A percentile compares a stretch with the other conserved stretches of the same genome.
phyloP scores from a whole-genome alignment of 129 eudicot species.

The Pittosporum tobira region DNA sequence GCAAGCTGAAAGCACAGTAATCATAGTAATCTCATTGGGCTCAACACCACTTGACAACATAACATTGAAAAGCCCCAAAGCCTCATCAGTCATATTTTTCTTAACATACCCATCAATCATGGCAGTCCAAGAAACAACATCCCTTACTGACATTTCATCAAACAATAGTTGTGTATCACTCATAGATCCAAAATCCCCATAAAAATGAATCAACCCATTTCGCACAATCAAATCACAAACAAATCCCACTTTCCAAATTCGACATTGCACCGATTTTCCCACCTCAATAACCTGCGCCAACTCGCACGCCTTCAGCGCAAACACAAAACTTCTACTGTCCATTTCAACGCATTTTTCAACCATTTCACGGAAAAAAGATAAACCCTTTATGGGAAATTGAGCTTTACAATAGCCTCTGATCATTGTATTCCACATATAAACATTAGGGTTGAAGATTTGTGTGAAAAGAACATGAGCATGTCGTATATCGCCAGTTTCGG shows the following conservation, averaged over 20 bases:
- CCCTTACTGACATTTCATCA: slow-evolving; percentile 37
- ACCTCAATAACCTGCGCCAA: slow-evolving; percentile 15
- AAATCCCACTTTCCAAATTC: slow-evolving; percentile 53
- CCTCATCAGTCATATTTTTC: slow-evolving; percentile 46
- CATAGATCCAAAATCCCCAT: slow-evolving; percentile 32
- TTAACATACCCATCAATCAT: slow-evolving; percentile 59
- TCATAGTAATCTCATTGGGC: slow-evolving; percentile 60
- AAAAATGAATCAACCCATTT: slow-evolving; percentile 56
- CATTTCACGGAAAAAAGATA: slow-evolving; percentile 45
- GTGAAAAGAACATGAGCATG: slow-evolving; percentile 37
- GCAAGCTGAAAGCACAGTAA: slow-evolving; percentile 49
- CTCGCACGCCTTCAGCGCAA: slow-evolving; percentile 52
- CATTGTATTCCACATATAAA: slow-evolving; percentile 59
- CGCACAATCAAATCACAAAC: slow-evolving; percentile 41
- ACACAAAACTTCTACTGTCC: slow-evolving; percentile 60
- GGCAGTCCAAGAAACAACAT: slow-evolving; percentile 69
- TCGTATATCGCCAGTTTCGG: slow-evolving; percentile 28
- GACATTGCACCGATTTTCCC: slow-evolving; percentile 43
- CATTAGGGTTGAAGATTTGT: slow-evolving; percentile 40
- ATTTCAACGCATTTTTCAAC: slow-evolving; percentile 33
- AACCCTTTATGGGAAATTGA: slow-evolving; percentile 24
- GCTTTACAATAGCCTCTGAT: slow-evolving; percentile 42
- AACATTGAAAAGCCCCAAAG: slow-evolving; percentile 31
- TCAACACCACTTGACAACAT: slow-evolving; percentile 43
- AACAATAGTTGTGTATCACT: slow-evolving; percentile 39